Evolutionary conservation across 1,284 basidiomycete species (phyloP), one percentile per base, ranked within the genome.

Genomic region (Cutaneotrichosporon daszewskae): DNA sequence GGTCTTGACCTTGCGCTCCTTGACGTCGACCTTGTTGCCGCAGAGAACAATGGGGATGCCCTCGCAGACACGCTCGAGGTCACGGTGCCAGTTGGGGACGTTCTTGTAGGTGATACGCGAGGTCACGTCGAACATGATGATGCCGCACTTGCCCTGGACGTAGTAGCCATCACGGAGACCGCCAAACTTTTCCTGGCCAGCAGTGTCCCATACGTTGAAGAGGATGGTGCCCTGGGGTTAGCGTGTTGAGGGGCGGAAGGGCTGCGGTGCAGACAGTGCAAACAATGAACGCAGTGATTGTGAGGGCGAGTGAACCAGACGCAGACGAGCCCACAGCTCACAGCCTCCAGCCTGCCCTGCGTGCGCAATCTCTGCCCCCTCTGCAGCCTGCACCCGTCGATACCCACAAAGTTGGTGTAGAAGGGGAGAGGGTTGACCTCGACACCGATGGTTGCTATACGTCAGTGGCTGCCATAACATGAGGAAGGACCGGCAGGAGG

Each of bases 91-190:
- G 81, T 98, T 99, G 63, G 95, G 95, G 32, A 99, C 95, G 74
- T 98, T 98, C 81, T 98, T 98, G 81, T 98, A 99, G 45, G 95
- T 99, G 81, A 98, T 99, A 66, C 95, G 85, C 45, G 92, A 94
- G 49, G 95, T 98, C 53, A 99, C 95, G 71, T 98, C 95, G 76
- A 99, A 99, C 95, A 99, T 98, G 83, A 98, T 98, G 78, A 98
- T 98, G 69, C 95, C 95, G 68, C 92, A 98, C 74, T 98, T 92
- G 61, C 95, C 95, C 74, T 95, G 91, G 71, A 96, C 95, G 76
- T 96, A 96, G 76, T 95, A 95, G 42, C 91, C 91, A 74, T 95
- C 91, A 59, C 92, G 87, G 54, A 96, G 85, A 68, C 91, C 91
- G 77, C 92, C 91, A 60, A 99, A 99, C 78, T 98, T 98, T 76